phyloP scores from a whole-genome alignment of 2,329 filamentous ascomycete genomes.

The Aspergillus sp. region DNA sequence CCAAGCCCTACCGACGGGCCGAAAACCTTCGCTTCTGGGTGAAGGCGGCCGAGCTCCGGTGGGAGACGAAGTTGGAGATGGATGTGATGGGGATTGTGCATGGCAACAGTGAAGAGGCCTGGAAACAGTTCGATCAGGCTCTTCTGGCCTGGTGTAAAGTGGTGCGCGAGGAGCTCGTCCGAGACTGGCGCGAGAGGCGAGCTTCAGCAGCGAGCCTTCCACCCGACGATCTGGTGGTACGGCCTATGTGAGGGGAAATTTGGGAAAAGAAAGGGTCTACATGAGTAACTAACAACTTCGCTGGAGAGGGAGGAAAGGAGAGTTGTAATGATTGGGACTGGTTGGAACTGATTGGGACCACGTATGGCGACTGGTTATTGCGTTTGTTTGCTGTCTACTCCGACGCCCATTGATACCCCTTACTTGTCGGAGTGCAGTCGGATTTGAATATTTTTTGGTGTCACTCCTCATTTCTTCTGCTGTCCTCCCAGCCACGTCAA shows the following conservation, averaged over 20 bases:
- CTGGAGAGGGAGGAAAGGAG: neutral
- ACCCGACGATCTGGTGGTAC: constrained; percentile 21
- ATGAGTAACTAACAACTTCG: neutral
- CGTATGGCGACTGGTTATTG: constrained; percentile 2
- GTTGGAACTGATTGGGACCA: neutral
- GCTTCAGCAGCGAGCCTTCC: constrained; percentile 21
- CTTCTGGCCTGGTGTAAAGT: constrained; percentile 79
- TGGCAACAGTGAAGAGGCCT: constrained; percentile 64
- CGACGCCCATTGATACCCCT: constrained; percentile 5
- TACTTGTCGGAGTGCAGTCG: constrained; percentile 6
- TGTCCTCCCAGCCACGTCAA: neutral
- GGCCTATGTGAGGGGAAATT: constrained; percentile 1
- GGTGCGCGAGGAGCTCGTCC: constrained; percentile 76
- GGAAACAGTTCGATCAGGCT: constrained; percentile 80
- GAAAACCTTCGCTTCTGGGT: constrained; percentile 96
- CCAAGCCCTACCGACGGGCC: constrained; percentile 88
- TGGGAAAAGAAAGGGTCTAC: neutral
- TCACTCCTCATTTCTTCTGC: neutral
- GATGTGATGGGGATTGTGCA: constrained; percentile 87
- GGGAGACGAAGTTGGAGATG: constrained; percentile 80
- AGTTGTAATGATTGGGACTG: neutral
- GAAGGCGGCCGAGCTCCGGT: constrained; percentile 92
- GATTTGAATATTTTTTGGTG: neutral
- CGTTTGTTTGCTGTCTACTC: constrained; percentile 10
- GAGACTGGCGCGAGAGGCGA: constrained; percentile 61